Base-by-base conservation (phyloP, 805 yeast species). In the Tetrapisispora taiwanensis region DNA sequence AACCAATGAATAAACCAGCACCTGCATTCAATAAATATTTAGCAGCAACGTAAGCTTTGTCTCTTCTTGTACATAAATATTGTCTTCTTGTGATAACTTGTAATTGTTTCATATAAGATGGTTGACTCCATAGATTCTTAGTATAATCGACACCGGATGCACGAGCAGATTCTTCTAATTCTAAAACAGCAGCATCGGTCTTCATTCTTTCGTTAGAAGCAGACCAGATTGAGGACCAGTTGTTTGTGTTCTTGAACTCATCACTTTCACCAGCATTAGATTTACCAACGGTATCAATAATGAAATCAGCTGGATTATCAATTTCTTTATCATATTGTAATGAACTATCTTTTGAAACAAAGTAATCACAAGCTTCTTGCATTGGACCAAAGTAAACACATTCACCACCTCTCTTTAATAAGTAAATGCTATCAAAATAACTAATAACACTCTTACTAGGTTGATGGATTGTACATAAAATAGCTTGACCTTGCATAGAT, bases 401-500 rank as follows among this genome's bases (percentile, higher is more conserved):
- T 58, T 73, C 67, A 47, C 90, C 90, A 53, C 89, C 90, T 49
- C 73, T 74, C 49, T 77, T 78, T 56, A 83, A 66, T 51, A 81
- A 71, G 51, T 77, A 66, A 45, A 79, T 65, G 18, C 80, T 71
- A 53, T 78, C 84, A 48, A 78, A 78, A 51, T 75, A 75, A 50
- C 75, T 72, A 55, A 78, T 70, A 52, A 79, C 67, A 43, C 74
- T 66, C 34, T 81, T 81, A 34, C 98, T 74, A 14, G 98, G 98
- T 60, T 92, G 98, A 66, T 92, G 98, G 52, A 92, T 92, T 0
- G 98, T 87, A 61, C 92, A 83, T 2, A 92, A 77, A 41, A 92
- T 79, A 0, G 97, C 90, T 58, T 78, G 84, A 58, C 79, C 97
- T 78, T 48, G 83, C 79, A 61, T 80, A 83, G 54, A 79, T 82